Base-by-base conservation (phyloP, 768 basidiomycete genomes). In the Lactifluus volemus region DNA sequence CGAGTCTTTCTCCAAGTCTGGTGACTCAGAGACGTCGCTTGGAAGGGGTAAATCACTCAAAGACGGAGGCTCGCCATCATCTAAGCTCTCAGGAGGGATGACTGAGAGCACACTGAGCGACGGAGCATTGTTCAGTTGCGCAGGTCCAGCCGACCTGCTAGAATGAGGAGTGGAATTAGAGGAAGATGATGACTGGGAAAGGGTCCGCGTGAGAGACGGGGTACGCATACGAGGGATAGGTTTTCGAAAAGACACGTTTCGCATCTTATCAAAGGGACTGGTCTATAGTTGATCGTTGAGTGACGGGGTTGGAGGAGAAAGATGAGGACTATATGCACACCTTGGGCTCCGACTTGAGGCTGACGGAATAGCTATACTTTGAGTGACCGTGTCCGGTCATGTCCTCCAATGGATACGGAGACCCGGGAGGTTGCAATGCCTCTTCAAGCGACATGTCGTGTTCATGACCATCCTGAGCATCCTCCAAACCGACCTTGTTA, bases 121-220 rank as follows among this genome's bases (percentile, higher is more conserved):
- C 11, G 61, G 59, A 12, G 36, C 51, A 25, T 32, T 44, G 38
- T 55, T 34, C 29, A 25, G n/a, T 21, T 55, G 53, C 21, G 45
- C 36, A 41, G 38, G 58, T 21, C 60, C 67, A 34, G 49, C 39
- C 11, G 65, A 60, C 44, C 51, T 57, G 38, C 38, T 61, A 36
- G 64, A 58, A 21, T 61, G 63, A 8, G 86, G 86, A 2, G 86
- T 88, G 3, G 86, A 84, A 63, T 86, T 78, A 1, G 81, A 70
- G 0, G 84, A 79, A 5, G 84, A 86, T 11, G 85, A 83, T 0
- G 78, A 76, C 25, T 77, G 77, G 1, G 84, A 84, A 38, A 83
- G 79, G 0, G 79, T 86, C 53, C 79, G 80, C 8, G 86, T 80
- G 9, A 88, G 75, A 2, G 86, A 87, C 5, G 86, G 86, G 5